Evolutionary conservation across 2,329 filamentous ascomycete genomes (phyloP).

Genomic region (Penicillium sp.): DNA sequence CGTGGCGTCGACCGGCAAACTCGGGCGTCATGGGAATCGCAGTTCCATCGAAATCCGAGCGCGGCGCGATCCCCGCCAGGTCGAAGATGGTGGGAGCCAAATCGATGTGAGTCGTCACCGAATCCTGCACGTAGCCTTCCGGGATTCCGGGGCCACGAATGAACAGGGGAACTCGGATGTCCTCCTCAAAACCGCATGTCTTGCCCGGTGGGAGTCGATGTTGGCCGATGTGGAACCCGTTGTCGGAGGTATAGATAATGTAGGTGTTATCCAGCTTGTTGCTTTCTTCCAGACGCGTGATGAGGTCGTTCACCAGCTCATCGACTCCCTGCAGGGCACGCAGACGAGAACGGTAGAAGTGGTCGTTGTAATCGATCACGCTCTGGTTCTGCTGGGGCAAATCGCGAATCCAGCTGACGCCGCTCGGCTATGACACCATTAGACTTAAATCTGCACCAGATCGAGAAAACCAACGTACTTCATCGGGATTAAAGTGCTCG

Average conservation of each 20-base stretch:
- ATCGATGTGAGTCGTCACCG: slow-evolving; percentile 63
- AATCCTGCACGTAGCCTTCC: slow-evolving; percentile 39
- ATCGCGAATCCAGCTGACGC: slow-evolving; percentile 47
- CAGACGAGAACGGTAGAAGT: slow-evolving; percentile 52
- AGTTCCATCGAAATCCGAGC: slow-evolving; percentile 57
- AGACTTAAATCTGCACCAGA: background rate
- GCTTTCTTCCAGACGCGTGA: slow-evolving; percentile 43
- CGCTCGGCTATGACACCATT: slow-evolving; percentile 32
- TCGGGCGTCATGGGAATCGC: slow-evolving; percentile 47
- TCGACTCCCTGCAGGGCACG: slow-evolving; percentile 55
- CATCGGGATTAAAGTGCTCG: slow-evolving; percentile 64
- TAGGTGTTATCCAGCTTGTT: slow-evolving; percentile 54
- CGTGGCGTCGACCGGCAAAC: slow-evolving; percentile 37
- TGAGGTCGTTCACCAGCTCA: slow-evolving; percentile 51
- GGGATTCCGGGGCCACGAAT: slow-evolving; percentile 59
- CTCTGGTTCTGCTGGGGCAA: slow-evolving; percentile 47
- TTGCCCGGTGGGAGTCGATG: slow-evolving; percentile 60
- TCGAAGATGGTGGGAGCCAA: slow-evolving; percentile 60
- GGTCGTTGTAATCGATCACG: slow-evolving; percentile 52
- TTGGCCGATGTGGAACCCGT: slow-evolving; percentile 61
- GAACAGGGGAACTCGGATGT: slow-evolving; percentile 60
- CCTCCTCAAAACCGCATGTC: slow-evolving; percentile 58
- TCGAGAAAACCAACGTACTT: slow-evolving; percentile 35
- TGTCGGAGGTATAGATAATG: slow-evolving; percentile 62
- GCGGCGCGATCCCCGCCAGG: slow-evolving; percentile 39